phyloP scores from a whole-genome alignment of 768 basidiomycete species.

The Cystofilobasidium capitatum region DNA sequence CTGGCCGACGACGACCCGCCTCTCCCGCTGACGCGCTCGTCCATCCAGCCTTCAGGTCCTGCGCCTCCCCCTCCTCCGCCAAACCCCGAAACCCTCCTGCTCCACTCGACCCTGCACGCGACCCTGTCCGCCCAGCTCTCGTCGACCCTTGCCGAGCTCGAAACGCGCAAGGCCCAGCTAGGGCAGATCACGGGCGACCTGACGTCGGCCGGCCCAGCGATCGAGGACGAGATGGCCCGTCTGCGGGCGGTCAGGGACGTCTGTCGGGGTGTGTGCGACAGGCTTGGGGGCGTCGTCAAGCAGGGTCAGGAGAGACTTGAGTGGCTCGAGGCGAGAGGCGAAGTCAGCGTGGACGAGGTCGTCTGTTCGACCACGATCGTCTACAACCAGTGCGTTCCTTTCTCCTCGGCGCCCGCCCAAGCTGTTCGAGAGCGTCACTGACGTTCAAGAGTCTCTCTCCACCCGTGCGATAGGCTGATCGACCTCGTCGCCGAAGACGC shows the following conservation, averaged over 20 bases:
- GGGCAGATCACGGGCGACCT: constrained; percentile 75
- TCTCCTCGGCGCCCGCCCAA: neutral
- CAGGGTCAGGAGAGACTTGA: constrained; percentile 63
- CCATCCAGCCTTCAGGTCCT: too few relatives aligned
- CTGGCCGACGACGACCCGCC: constrained; percentile 13
- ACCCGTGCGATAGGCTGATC: constrained; percentile 55
- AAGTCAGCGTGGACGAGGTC: constrained; percentile 91
- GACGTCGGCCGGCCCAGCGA: constrained; percentile 79
- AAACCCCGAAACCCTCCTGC: constrained; percentile 74
- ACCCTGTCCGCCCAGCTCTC: constrained; percentile 63
- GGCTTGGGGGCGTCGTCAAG: constrained; percentile 54
- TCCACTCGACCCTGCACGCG: constrained; percentile 57
- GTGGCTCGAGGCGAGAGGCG: constrained; percentile 71
- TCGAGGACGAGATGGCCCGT: constrained; percentile 90
- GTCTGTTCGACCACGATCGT: constrained; percentile 93
- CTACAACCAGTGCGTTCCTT: constrained; percentile 76
- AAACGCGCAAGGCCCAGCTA: constrained; percentile 48
- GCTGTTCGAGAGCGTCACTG: constrained; percentile 58
- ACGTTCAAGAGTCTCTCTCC: constrained; percentile 47
- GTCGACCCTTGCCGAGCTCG: constrained; percentile 50
- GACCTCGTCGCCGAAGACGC: constrained; percentile 99
- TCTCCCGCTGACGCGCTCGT: neutral
- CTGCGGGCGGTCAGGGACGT: constrained; percentile 88
- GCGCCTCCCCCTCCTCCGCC: constrained; percentile 59
- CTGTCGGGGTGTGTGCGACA: constrained; percentile 64